These are phyloP conservation scores for Friedmanniomyces simplex DNA, from an alignment of 495 filamentous ascomycete species.

Conservation along the genomic window DNA sequence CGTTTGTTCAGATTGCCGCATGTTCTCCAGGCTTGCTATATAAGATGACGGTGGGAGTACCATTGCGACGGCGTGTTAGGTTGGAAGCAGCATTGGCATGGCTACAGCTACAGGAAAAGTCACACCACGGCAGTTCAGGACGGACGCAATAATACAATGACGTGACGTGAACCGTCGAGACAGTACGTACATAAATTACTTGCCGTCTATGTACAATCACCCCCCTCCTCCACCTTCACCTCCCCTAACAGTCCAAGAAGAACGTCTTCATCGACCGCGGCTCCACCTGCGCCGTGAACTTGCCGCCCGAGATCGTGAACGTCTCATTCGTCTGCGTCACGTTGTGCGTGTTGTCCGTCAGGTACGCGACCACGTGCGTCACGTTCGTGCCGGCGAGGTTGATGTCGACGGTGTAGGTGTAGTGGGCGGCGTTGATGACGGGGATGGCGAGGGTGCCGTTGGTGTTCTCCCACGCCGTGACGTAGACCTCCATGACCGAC, in stretches of 20 bases:
- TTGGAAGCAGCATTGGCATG: no score
- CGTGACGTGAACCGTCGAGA: no score
- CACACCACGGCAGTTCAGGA: no score
- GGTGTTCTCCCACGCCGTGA: slow-evolving; percentile 18
- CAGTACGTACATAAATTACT: no score
- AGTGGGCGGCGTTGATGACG: slow-evolving; percentile 20
- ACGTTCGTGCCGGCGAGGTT: slow-evolving; percentile 6
- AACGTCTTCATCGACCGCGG: slow-evolving; percentile 17
- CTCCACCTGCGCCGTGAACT: slow-evolving; percentile 13
- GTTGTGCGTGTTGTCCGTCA: slow-evolving; percentile 21
- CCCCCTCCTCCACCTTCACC: no score
- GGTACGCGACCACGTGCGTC: slow-evolving; percentile 10
- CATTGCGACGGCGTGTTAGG: no score
- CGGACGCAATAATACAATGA: no score
- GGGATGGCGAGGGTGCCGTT: slow-evolving; percentile 20
- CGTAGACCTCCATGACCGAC: slow-evolving; percentile 14
- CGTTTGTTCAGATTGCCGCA: no score
- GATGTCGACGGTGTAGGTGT: slow-evolving; percentile 13
- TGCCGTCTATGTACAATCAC: no score
- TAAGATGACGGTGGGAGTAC: no score
- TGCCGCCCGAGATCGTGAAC: slow-evolving; percentile 1
- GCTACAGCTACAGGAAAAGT: no score
- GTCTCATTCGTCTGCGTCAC: slow-evolving; percentile 6
- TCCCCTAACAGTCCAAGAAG: slow-evolving; percentile 6
- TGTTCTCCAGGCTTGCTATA: no score